Evolutionary conservation across 2,329 filamentous ascomycete genomes (phyloP), one percentile per base, ranked within the genome.

Genomic region (Akanthomyces dipterigenus): DNA sequence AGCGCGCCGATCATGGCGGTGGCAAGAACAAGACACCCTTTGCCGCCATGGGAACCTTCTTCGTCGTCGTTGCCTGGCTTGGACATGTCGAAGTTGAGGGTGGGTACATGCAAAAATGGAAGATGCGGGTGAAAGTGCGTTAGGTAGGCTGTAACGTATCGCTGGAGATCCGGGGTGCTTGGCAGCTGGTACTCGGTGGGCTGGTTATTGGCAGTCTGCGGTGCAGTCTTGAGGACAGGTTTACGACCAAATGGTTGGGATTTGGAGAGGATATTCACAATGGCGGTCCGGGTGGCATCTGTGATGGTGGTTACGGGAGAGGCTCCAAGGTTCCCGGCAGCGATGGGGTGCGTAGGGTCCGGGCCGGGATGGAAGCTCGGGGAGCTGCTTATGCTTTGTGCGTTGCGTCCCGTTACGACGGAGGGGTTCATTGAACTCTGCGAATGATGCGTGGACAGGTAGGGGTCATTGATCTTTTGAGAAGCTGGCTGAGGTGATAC

Each of bases 31-130:
- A 95, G 80, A 72, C 93, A 97, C 57, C 91, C 92, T 63, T 89
- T 91, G 61, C 93, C 92, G 62, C 90, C 90, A 64, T 89, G 71
- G 77, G 81, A 73, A 76, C 83, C 71, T 72, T 79, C 80, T 64
- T 85, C 79, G 63, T 82, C 82, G 70, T 85, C 86, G 64, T 85
- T 84, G 49, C 86, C 86, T 51, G 88, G 81, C 31, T 46, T 60
- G 56, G 89, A 83, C 56, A 90, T 84, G 69, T 96, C 91, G 76
- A 98, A 97, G 46, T 92, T 92, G 65, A 98, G 80, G 18, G 93
- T 96, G 57, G 93, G 88, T 67, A 96, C 85, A 75, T 98, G 93
- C 64, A 96, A 79, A 74, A 98, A 96, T n/a, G 95, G 93, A 64
- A 96, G 76, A 72, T 98, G 93, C 24, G 93, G 93, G 71, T 97